Percentiles rank a stretch among this genome's conserved stretches.
These are phyloP conservation scores for Sordariomycetes sp. DNA, from an alignment of 2,329 filamentous ascomycete species.

Conservation along the genomic window DNA sequence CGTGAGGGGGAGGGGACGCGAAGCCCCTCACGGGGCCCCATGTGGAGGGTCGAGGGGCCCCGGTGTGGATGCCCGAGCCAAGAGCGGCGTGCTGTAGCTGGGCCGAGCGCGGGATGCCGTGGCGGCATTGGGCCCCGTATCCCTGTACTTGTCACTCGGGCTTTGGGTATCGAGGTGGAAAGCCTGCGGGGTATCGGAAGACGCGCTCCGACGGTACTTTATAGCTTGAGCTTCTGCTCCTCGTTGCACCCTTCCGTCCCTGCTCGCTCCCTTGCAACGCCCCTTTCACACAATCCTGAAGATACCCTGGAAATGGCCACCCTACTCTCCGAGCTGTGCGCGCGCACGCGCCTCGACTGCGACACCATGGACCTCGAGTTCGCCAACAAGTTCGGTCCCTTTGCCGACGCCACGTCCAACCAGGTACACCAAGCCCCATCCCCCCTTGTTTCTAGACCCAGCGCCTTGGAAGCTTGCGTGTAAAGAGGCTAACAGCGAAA, in stretches of 20 bases:
- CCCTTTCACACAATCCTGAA: neutral
- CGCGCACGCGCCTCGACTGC: constrained; percentile 17
- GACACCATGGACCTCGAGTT: constrained; percentile 19
- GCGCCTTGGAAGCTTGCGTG: neutral
- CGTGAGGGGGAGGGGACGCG: no score
- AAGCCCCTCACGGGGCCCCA: no score
- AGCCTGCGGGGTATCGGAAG: no score
- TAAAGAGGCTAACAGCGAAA: constrained; percentile 5
- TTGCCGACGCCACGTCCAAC: constrained; percentile 22
- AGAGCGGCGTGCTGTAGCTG: no score
- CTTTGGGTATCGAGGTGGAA: no score
- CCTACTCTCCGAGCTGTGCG: constrained; percentile 14
- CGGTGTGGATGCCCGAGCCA: no score
- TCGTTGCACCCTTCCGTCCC: neutral
- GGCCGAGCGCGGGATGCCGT: no score
- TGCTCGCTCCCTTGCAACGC: neutral
- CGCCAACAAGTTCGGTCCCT: constrained; percentile 16
- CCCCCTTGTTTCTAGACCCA: neutral
- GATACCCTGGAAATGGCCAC: neutral
- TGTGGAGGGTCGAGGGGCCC: no score
- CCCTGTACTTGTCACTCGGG: no score
- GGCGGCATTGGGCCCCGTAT: no score
- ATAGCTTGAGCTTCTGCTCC: neutral
- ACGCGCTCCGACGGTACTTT: neutral
- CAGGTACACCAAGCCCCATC: constrained; percentile 10